Evolutionary conservation across 2,329 filamentous ascomycete genomes (phyloP).

Genomic region (Penicillium thymicola): DNA sequence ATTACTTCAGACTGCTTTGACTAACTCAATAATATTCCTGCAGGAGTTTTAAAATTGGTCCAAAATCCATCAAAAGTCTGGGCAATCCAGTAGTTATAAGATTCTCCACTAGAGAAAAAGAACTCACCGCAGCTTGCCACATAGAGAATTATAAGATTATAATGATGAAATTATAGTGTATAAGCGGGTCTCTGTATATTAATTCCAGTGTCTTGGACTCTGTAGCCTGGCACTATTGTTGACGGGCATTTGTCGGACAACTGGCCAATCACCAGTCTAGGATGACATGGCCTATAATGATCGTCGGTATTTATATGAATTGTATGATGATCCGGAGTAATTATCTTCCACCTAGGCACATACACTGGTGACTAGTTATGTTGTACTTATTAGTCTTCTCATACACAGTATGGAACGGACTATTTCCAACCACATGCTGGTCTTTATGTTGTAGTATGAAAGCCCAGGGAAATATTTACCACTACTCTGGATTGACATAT

Average conservation of each 20-base stretch:
- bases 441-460: too few relatives aligned
- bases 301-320: slow-evolving; percentile 3
- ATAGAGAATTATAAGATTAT: neutral
- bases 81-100: slow-evolving; percentile 1
- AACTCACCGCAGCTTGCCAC: slow-evolving; percentile 11
- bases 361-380: neutral
- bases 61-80: neutral
- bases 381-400: neutral
- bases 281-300: slow-evolving; percentile 19
- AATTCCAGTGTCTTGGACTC: neutral
- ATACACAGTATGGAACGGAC: neutral
- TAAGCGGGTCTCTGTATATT: neutral
- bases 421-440: neutral
- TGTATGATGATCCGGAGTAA: neutral
- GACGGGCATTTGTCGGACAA: slow-evolving; percentile 31
- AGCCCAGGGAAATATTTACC: neutral
- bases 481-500: neutral
- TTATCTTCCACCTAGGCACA: neutral
- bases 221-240: neutral
- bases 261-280: slow-evolving; percentile 21
- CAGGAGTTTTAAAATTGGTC: neutral
- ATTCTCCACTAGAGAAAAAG: slow-evolving; percentile 17
- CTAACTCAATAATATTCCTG: neutral
- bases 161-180: neutral
- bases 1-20: too few relatives aligned